A percentile compares a stretch with the other conserved stretches of the same genome.
Conservation (phyloP, 2,329 filamentous ascomycete species). For the Colletotrichum eleusines region DNA sequence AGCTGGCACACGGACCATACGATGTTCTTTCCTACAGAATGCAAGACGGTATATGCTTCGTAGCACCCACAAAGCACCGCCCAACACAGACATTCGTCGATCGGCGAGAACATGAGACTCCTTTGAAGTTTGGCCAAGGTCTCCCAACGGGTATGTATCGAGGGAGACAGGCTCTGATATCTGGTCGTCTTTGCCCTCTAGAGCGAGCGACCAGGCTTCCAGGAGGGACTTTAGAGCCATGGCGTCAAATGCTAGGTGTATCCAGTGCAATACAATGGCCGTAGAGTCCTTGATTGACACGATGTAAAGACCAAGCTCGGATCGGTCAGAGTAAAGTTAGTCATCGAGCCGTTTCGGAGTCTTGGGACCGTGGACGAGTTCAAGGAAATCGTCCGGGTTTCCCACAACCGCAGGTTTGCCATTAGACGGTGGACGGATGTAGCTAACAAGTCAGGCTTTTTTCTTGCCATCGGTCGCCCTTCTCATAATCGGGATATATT, state of each 20-base stretch:
- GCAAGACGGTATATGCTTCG: too few species aligned
- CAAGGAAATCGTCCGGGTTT: constrained; percentile 40
- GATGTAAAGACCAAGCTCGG: constrained; percentile 57
- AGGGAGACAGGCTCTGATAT: neutral
- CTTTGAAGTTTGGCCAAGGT: neutral
- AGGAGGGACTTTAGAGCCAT: constrained; percentile 48
- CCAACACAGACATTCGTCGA: too few species aligned
- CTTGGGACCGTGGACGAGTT: constrained; percentile 27
- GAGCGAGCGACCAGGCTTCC: constrained; percentile 13
- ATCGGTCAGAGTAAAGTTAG: constrained; percentile 53
- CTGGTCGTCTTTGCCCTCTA: neutral
- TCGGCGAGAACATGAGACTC: neutral
- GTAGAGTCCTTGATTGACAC: constrained; percentile 58
- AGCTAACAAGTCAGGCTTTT: neutral
- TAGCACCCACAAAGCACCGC: too few species aligned
- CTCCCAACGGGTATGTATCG: neutral
- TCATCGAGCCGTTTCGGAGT: constrained; percentile 49
- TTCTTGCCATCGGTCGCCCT: neutral
- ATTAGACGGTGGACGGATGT: constrained; percentile 30
- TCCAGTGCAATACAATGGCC: constrained; percentile 54
- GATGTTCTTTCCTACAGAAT: neutral
- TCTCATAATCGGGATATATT: constrained; percentile 30
- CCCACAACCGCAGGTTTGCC: constrained; percentile 45
- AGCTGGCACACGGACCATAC: constrained; percentile 4
- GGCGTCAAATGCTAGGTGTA: constrained; percentile 58